These are phyloP conservation scores for Dictyostelium brefeldianum DNA, from an alignment of 78 protist species.

Conservation along the genomic window DNA sequence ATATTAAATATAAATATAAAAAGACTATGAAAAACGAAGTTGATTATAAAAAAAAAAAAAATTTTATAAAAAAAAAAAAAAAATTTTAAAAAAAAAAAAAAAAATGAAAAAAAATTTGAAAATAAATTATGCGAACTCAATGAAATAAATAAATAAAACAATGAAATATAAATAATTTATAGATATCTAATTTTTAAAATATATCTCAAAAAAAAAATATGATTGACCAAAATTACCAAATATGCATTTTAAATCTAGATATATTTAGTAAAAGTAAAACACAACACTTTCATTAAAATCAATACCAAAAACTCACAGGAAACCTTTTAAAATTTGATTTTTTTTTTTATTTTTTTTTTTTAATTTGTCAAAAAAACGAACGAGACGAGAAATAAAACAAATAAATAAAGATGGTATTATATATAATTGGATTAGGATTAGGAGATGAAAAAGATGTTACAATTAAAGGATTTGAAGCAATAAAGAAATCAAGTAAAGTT, in stretches of 20 bases:
- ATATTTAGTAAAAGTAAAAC: no score
- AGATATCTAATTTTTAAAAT: background rate
- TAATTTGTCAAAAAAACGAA: background rate
- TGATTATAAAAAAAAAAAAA: background rate
- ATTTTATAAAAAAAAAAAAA: background rate
- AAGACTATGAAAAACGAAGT: background rate
- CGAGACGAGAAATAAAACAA: background rate
- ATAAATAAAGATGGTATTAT: conserved; percentile 82
- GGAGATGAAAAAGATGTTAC: conserved; percentile 99
- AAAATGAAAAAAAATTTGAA: background rate
- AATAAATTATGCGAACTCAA: no score
- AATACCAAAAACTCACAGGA: background rate
- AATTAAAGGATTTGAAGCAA: conserved; percentile 97
- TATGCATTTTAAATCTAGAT: no score
- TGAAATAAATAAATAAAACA: background rate
- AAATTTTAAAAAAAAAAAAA: background rate
- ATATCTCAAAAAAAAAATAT: background rate
- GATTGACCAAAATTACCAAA: background rate
- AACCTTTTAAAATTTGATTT: no score
- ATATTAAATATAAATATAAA: background rate
- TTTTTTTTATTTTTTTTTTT: background rate
- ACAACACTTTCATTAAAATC: no score
- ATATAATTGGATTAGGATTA: conserved; percentile 98
- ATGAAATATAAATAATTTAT: background rate
- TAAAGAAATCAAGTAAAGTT: conserved; percentile 87